phyloP scores from a whole-genome alignment of 148 eudicot species.

The Rhododendron ferrugineum region DNA sequence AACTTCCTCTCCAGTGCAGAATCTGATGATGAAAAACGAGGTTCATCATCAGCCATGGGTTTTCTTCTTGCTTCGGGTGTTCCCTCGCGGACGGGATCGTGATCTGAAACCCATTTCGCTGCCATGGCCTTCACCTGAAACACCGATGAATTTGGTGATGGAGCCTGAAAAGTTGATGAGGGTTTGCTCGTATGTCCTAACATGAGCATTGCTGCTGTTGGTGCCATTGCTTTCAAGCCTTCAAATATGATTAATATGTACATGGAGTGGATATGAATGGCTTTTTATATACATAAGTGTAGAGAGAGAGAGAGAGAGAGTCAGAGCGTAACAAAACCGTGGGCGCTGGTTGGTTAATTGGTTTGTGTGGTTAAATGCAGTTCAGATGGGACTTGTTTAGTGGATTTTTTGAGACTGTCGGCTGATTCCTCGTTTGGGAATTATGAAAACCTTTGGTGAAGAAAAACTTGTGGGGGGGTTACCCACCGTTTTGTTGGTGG shows the following conservation, averaged over 20 bases:
- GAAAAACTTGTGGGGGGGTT: background rate
- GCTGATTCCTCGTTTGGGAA: background rate
- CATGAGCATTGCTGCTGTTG: constrained; percentile 7
- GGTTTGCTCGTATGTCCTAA: background rate
- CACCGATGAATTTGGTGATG: background rate
- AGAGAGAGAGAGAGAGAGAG: background rate
- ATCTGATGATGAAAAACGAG: background rate
- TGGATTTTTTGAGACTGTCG: background rate
- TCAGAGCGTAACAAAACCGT: background rate
- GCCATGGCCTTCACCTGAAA: background rate
- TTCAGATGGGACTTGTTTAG: background rate
- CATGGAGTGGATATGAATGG: background rate
- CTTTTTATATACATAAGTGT: background rate
- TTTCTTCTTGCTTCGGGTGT: background rate
- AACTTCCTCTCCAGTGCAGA: background rate
- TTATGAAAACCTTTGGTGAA: background rate
- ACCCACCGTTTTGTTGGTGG: background rate
- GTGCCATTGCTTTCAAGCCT: constrained; percentile 1
- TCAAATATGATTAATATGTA: background rate
- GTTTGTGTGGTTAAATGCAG: background rate
- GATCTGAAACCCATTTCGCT: background rate
- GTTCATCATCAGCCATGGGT: background rate
- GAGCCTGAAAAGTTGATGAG: background rate
- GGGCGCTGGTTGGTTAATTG: constrained; percentile 4
- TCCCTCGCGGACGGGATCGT: background rate